Evolutionary conservation across 108 stramenopile species (phyloP).

Genomic region (Nitzschia palea): DNA sequence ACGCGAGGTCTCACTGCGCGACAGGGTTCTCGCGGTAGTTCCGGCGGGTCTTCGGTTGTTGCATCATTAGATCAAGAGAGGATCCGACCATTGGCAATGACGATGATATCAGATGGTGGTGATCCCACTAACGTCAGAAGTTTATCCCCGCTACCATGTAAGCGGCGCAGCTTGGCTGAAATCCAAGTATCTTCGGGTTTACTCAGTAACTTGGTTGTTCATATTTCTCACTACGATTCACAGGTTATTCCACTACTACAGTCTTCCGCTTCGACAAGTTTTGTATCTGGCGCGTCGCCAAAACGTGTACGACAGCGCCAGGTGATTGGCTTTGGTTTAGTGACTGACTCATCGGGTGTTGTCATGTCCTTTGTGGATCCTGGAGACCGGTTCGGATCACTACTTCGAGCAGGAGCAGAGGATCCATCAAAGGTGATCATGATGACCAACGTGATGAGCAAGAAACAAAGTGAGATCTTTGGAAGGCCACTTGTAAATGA

Average conservation of each 20-base stretch:
- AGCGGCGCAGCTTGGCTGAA: slow-evolving; percentile 9
- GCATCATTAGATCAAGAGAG: too few relatives aligned
- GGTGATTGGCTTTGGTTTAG: slow-evolving; percentile 14
- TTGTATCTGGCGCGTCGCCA: neutral
- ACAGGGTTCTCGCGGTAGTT: too few relatives aligned
- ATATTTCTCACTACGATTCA: neutral
- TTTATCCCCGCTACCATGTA: slow-evolving; percentile 14
- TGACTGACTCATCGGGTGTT: slow-evolving; percentile 12
- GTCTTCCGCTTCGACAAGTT: neutral
- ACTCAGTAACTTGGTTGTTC: slow-evolving; percentile 16
- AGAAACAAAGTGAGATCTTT: slow-evolving; percentile 12
- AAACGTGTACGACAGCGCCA: neutral
- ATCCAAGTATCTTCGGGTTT: slow-evolving; percentile 12
- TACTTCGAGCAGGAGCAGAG: neutral
- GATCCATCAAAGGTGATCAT: neutral
- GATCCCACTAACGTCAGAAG: neutral
- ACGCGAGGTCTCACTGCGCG: too few relatives aligned
- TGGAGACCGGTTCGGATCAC: slow-evolving; percentile 5
- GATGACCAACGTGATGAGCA: slow-evolving; percentile 22
- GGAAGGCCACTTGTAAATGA: neutral
- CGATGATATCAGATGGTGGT: too few relatives aligned
- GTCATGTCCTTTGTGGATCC: slow-evolving; percentile 29
- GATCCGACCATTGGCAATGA: too few relatives aligned
- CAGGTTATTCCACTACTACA: neutral
- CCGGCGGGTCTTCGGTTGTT: too few relatives aligned